Evolutionary conservation across 2,329 filamentous ascomycete species (phyloP).

Genomic region (Blumeria graminis): DNA sequence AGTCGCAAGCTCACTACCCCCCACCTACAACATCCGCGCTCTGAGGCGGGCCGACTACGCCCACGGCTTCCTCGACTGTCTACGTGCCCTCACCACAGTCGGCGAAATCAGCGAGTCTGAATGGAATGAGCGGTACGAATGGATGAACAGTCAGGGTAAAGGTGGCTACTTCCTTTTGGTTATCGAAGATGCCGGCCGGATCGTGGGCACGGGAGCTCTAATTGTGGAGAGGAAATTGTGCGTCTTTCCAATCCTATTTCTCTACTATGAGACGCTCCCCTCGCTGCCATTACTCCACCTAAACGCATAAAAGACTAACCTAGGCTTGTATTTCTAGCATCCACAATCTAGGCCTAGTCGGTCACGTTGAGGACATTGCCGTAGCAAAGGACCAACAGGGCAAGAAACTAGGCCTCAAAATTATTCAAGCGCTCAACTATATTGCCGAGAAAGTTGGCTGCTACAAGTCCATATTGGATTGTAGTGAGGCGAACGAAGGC

Average conservation of each 20-base stretch:
- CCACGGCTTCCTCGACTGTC: constrained; percentile 68
- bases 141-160: constrained; percentile 42
- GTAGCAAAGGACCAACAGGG: constrained; percentile 89
- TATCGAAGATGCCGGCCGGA: constrained; percentile 39
- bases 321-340: constrained; percentile 28
- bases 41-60: constrained; percentile 56
- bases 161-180: constrained; percentile 67
- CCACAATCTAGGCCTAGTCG: constrained; percentile 58
- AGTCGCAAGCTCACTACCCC: constrained; percentile 48
- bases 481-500: constrained; percentile 84
- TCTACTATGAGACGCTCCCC: background rate
- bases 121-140: constrained; percentile 62
- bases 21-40: constrained; percentile 62
- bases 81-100: constrained; percentile 78
- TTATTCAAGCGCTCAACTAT: constrained; percentile 82
- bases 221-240: constrained; percentile 89
- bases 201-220: constrained; percentile 80
- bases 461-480: constrained; percentile 94
- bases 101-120: constrained; percentile 56
- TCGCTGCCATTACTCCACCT: background rate
- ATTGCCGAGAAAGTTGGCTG: constrained; percentile 75
- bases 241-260: constrained; percentile 15
- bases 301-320: background rate
- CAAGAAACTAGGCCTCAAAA: constrained; percentile 78
- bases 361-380: constrained; percentile 95